Conservation (phyloP, 352 stramenopile genomes). For the Pythium apleroticum region DNA sequence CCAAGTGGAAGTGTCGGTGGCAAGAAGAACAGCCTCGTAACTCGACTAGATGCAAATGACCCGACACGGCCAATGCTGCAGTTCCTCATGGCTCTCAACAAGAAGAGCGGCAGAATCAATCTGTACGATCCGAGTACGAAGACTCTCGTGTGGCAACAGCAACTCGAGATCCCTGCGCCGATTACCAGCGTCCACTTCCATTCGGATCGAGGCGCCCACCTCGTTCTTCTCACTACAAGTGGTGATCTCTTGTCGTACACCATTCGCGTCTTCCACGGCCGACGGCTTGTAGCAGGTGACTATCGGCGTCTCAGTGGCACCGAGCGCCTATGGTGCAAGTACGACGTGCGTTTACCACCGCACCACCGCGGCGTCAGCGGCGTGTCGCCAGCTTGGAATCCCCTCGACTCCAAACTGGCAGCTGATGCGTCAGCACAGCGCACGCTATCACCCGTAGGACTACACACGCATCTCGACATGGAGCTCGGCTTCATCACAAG, state of each 20-base stretch:
- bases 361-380: not conserved
- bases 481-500: conserved; percentile 15
- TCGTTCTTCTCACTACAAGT: conserved; percentile 15
- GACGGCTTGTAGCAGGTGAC: conserved; percentile 24
- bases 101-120: conserved; percentile 2
- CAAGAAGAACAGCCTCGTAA: conserved; percentile 10
- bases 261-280: conserved; percentile 24
- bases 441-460: conserved; percentile 7
- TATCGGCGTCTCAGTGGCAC: conserved; percentile 15
- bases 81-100: conserved; percentile 26
- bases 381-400: not conserved
- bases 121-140: conserved; percentile 16
- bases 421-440: not conserved
- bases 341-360: not conserved
- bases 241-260: conserved; percentile 20
- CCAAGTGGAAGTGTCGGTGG: conserved; percentile 8
- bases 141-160: conserved; percentile 23
- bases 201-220: conserved; percentile 20
- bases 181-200: conserved; percentile 22
- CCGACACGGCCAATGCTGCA: not conserved
- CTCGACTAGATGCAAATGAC: not conserved
- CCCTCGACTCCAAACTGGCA: not conserved
- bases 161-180: conserved; percentile 6
- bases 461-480: conserved; percentile 24
- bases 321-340: conserved; percentile 12